phyloP scores from a whole-genome alignment of 2,329 filamentous ascomycete genomes.

The Arthrobotrys conoides region DNA sequence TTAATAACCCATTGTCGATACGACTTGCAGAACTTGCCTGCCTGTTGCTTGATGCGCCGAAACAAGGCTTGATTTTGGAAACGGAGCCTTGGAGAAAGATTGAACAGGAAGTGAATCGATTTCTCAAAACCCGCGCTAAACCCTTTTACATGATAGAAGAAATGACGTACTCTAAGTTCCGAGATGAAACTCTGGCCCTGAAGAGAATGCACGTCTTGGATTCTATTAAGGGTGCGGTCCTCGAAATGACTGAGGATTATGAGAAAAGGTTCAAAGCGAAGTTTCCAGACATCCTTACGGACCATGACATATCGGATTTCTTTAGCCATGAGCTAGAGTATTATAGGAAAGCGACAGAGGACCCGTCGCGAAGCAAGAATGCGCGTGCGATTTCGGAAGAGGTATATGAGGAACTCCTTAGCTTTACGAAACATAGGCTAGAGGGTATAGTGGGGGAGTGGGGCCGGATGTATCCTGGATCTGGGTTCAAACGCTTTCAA shows the following conservation, averaged over 20 bases:
- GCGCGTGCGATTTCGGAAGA: background rate
- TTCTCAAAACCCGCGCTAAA: background rate
- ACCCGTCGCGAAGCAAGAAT: background rate
- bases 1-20: background rate
- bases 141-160: background rate
- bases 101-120: background rate
- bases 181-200: background rate
- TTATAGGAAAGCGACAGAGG: background rate
- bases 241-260: background rate
- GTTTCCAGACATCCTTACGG: background rate
- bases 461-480: background rate
- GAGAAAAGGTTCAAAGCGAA: background rate
- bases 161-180: background rate
- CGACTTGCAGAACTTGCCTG: slow-evolving; percentile 12
- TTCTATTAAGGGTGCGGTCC: background rate
- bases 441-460: background rate
- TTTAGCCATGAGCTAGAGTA: background rate
- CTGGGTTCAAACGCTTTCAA: background rate
- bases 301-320: background rate
- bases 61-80: slow-evolving; percentile 2
- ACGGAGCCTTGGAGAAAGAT: background rate
- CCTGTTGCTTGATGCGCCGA: background rate
- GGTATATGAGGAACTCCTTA: background rate
- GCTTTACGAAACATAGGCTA: background rate
- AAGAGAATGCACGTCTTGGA: background rate